Percentiles rank a stretch among this genome's conserved stretches.
Conservation (phyloP, 805 yeast species). For the Diddensiella transvaalensis region DNA sequence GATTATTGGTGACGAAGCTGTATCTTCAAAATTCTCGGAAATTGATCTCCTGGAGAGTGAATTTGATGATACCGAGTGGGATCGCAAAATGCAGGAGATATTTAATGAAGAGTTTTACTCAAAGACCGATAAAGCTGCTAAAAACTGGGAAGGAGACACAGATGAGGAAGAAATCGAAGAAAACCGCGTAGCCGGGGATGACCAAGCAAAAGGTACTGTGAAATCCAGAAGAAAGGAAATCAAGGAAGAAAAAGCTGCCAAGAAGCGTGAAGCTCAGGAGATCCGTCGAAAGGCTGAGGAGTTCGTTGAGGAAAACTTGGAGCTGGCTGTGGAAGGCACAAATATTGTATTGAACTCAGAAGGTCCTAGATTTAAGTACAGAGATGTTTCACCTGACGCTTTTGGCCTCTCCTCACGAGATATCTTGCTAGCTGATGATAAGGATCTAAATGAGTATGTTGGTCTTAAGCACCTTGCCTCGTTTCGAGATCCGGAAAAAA, state of each 20-base stretch:
- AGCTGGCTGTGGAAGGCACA: slow-evolving; percentile 43
- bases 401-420: slow-evolving; percentile 85
- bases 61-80: slow-evolving; percentile 91
- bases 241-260: slow-evolving; percentile 50
- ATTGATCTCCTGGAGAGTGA: slow-evolving; percentile 72
- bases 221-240: slow-evolving; percentile 22
- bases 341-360: slow-evolving; percentile 39
- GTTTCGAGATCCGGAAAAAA: slow-evolving; percentile 70
- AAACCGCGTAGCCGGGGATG: slow-evolving; percentile 17
- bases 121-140: slow-evolving; percentile 54
- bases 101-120: slow-evolving; percentile 81
- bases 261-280: slow-evolving; percentile 59
- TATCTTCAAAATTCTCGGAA: slow-evolving; percentile 63
- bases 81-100: slow-evolving; percentile 72
- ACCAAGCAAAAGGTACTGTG: slow-evolving; percentile 26
- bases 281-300: slow-evolving; percentile 67
- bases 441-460: slow-evolving; percentile 74
- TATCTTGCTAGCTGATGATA: slow-evolving; percentile 85
- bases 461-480: slow-evolving; percentile 94
- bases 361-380: slow-evolving; percentile 65
- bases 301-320: slow-evolving; percentile 70
- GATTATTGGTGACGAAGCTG: slow-evolving; percentile 66
- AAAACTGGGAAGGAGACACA: slow-evolving; percentile 49
- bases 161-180: slow-evolving; percentile 35
- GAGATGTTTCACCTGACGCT: slow-evolving; percentile 93